phyloP scores from a whole-genome alignment of 2,329 filamentous ascomycete species.

The Dryadomyces sulphureus region DNA sequence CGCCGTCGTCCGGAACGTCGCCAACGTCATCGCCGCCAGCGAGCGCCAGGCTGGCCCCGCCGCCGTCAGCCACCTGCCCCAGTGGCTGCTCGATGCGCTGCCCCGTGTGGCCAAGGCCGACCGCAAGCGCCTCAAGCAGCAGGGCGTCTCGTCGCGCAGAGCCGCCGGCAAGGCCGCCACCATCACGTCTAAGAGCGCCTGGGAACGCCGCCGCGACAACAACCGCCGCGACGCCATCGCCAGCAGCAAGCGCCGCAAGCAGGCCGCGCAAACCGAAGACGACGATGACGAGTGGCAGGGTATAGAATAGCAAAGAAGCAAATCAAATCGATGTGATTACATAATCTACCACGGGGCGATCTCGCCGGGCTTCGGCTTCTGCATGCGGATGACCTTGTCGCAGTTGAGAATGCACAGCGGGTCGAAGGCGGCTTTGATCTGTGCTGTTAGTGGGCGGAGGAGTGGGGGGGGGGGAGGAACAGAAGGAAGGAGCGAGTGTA shows the following conservation, averaged over 20 bases:
- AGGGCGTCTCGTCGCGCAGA: constrained; percentile 54
- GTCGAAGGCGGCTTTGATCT: constrained; percentile 68
- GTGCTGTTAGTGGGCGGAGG: no score
- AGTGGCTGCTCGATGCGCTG: constrained; percentile 79
- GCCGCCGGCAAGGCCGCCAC: constrained; percentile 2
- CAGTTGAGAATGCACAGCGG: constrained; percentile 56
- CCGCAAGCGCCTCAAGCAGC: constrained; percentile 65
- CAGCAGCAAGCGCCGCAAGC: constrained; percentile 42
- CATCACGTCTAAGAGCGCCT: constrained; percentile 76
- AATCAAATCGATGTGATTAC: no score
- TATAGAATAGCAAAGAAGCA: constrained; percentile 11
- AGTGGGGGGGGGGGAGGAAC: no score
- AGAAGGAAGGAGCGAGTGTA: no score
- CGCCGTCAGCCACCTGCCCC: constrained; percentile 32
- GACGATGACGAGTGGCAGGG: constrained; percentile 15
- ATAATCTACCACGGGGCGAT: constrained; percentile 25
- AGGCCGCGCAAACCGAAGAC: constrained; percentile 9
- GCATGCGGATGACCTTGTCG: constrained; percentile 52
- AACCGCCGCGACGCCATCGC: constrained; percentile 49
- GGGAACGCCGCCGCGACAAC: constrained; percentile 53
- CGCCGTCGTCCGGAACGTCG: constrained; percentile 74
- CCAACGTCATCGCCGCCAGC: constrained; percentile 77
- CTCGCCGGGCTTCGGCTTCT: constrained; percentile 36
- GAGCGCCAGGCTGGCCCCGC: constrained; percentile 50
- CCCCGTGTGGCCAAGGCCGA: constrained; percentile 74